Evolutionary conservation across 495 filamentous ascomycete species (phyloP), one percentile per base, ranked within the genome.

Genomic region (Penicillium mononematosum): DNA sequence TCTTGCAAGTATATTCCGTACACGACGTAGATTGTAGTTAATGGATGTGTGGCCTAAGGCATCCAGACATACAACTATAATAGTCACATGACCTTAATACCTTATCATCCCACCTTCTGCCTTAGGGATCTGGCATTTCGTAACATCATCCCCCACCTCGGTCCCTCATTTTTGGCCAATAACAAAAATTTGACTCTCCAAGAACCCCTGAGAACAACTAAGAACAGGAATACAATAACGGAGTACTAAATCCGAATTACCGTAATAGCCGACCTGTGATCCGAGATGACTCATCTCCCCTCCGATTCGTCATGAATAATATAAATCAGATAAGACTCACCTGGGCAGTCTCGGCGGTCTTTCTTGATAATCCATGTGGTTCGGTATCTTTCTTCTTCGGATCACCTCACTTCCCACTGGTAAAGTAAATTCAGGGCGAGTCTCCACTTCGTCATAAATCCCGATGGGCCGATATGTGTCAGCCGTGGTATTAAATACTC

Each of bases 341-440:
- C n/a, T n/a, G n/a, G n/a, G 1, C 31, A 60, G 64, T 73, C 71
- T 71, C 68, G 72, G 61, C 70, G 70, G 70, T 75, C 73, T 69
- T 71, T 74, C 64, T 73, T 67, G 58, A 55, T 63, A 67, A 75
- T 74, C 72, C 64, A 74, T 62, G 59, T 54, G 68, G 61, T 75
- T 76, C 74, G 72, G 74, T 74, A 75, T 76, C 72, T 66, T 74
- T 74, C 71, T 74, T 58, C 60, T 65, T 69, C 61, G 67, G 70
- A 73, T 76, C 71, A 74, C 66, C 70, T 72, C 54, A 73, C 34
- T 25, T 25, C 5, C 5, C 19, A 34, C 25, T 43, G 17, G 17
- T 7, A 25, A 45, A 14, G 14, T 22, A 17, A 38, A 38, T 38
- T 6, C 36, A 17, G 36, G n/a, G 36, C 36, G 9, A 32, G 31